phyloP scores from a whole-genome alignment of 805 yeast species.

The Candida palmyrensis region DNA sequence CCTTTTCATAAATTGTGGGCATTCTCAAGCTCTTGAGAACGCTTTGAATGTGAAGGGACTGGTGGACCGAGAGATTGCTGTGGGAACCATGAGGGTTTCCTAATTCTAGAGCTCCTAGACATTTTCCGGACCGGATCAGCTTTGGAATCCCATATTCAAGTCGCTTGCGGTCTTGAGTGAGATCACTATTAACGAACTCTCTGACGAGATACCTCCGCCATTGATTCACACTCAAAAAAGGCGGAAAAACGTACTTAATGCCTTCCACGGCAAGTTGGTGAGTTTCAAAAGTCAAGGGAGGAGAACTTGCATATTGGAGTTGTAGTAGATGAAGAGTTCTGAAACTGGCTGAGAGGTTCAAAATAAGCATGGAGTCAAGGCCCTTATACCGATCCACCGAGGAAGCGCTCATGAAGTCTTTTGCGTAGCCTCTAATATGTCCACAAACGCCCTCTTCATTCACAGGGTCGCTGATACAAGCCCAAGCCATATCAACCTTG shows the following conservation, averaged over 20 bases:
- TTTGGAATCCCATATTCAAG: conserved; percentile 6
- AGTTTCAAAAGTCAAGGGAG: background rate
- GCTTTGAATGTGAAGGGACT: conserved; percentile 1
- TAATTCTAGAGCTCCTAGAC: too few relatives aligned
- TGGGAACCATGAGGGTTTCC: too few relatives aligned
- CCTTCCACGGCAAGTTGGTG: background rate
- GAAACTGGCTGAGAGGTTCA: too few relatives aligned
- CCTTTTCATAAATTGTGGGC: conserved; percentile 3
- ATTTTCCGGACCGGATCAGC: conserved; percentile 2
- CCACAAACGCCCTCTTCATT: too few relatives aligned
- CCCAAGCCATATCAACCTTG: too few relatives aligned
- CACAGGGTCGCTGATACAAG: too few relatives aligned
- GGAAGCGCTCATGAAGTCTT: too few relatives aligned
- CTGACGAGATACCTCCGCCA: conserved; percentile 22
- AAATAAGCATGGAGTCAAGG: too few relatives aligned
- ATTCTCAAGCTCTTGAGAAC: background rate
- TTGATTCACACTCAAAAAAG: conserved; percentile 5
- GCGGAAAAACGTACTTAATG: conserved; percentile 7
- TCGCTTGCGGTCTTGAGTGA: too few relatives aligned
- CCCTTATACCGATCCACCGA: too few relatives aligned
- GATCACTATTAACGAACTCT: conserved; percentile 4
- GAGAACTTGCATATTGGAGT: background rate
- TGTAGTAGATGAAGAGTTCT: background rate
- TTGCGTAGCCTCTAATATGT: too few relatives aligned
- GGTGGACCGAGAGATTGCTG: too few relatives aligned